Evolutionary conservation across 331 rosid species (phyloP).

Genomic region (Pyrus hybrid): DNA sequence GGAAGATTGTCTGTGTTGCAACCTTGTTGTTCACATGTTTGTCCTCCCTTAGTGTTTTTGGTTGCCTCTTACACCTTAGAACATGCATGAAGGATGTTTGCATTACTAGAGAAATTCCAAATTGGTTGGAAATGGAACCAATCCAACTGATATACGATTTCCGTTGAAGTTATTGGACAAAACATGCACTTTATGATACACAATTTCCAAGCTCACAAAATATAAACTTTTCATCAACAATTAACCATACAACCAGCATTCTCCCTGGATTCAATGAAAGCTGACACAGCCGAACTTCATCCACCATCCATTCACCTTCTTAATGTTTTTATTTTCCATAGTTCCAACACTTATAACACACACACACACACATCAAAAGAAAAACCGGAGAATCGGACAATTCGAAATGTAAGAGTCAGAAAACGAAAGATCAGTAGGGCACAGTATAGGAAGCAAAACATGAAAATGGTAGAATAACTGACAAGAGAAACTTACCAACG

Average conservation of each 20-base stretch:
- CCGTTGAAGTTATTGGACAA: neutral
- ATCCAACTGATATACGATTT: neutral
- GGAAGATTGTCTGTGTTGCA: neutral
- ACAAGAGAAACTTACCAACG: constrained; percentile 58
- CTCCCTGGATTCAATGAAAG: neutral
- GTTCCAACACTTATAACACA: neutral
- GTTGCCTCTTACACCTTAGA: neutral
- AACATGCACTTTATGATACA: neutral
- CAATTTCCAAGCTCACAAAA: neutral
- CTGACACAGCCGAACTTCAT: neutral
- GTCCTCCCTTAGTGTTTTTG: neutral
- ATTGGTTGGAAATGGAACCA: neutral
- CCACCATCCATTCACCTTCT: neutral
- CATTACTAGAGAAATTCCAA: neutral
- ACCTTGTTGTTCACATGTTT: neutral
- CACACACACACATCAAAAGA: neutral
- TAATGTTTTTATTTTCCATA: neutral
- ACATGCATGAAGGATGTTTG: neutral
- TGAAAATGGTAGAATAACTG: neutral
- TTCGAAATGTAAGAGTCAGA: neutral
- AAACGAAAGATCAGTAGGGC: neutral
- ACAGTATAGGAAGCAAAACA: neutral
- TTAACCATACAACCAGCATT: neutral
- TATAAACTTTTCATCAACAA: neutral
- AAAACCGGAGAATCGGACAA: neutral